Conservation (phyloP, 306 rosid species). For the Abrus pulchellus region DNA sequence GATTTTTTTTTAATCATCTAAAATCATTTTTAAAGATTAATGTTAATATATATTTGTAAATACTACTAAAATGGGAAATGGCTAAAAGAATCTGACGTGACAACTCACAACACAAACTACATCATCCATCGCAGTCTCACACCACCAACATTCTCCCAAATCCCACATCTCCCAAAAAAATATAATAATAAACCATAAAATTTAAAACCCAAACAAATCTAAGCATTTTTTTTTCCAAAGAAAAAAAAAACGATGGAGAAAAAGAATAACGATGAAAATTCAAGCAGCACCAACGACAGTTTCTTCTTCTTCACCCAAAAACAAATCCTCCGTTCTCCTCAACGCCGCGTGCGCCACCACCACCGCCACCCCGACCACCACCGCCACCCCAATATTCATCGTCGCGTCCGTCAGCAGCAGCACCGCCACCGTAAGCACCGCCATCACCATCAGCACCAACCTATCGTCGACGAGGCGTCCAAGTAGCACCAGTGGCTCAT, state of each 20-base stretch:
- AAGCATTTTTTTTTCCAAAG: not conserved
- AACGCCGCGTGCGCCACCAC: constrained; percentile 64
- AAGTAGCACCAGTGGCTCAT: constrained; percentile 68
- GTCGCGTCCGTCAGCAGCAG: constrained; percentile 77
- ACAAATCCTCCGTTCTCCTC: constrained; percentile 71
- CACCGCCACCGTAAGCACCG: constrained; percentile 65
- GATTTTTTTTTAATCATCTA: no score
- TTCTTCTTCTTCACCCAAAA: constrained; percentile 65
- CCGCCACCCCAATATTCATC: constrained; percentile 61
- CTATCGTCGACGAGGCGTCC: constrained; percentile 73
- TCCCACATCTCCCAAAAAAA: not conserved
- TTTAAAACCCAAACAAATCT: not conserved
- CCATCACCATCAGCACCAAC: constrained; percentile 60
- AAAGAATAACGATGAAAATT: constrained; percentile 14
- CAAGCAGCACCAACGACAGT: constrained; percentile 25
- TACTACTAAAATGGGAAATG: no score
- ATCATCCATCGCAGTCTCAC: not conserved
- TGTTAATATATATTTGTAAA: no score
- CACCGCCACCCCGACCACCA: constrained; percentile 52
- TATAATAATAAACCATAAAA: not conserved
- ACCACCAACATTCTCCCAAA: no score
- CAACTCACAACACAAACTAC: not conserved
- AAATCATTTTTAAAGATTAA: no score
- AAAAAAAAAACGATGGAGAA: not conserved
- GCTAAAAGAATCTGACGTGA: not conserved